Evolutionary conservation across 148 eudicot species (phyloP), one percentile per base, ranked within the genome.

Genomic region (Fagopyrum homotropicum): DNA sequence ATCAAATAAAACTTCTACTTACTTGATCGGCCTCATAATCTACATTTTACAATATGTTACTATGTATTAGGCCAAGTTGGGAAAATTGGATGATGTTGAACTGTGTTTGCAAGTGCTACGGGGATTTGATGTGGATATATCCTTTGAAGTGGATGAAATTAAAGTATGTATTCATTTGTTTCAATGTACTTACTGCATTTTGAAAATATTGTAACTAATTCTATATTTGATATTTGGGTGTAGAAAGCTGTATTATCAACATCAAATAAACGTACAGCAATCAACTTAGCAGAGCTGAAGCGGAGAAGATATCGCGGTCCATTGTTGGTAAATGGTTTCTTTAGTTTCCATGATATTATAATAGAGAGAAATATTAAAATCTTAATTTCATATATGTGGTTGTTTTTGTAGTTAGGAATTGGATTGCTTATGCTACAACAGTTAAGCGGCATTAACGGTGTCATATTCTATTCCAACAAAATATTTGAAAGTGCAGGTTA

Each of bases 361-460:
- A 14, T 14, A 14, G 46, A 12, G 9, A 35, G 17, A 66, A 40
- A 66, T 8, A 26, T 35, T 4, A 4, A 1, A 4, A 12, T 12
- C 35, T 66, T n/a, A 66, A 66, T 14, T 35, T 61, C 70, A 35
- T 66, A 35, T 14, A 40, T 15, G 17, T 66, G 70, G 11, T 46
- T 60, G 17, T 51, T n/a, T 77, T 14, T 84, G 77, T 89, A 88
- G 95, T 77, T 90, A 71, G 95, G 95, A 60, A 85, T 86, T 72
- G 97, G 98, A 55, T 71, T 94, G 76, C 97, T 94, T 73, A 49
- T 88, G 73, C 87, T 94, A 70, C 98, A 94, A 77, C 98, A 94
- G 80, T 90, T 94, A 72, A 84, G 89, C 81, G 98, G 98, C 73
- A 89, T 88, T 48, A 94, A 91, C 56, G 98, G 86, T 80, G 89